Conservation (phyloP, 257 asterid genomes). For the Capsicum rhomboideum region DNA sequence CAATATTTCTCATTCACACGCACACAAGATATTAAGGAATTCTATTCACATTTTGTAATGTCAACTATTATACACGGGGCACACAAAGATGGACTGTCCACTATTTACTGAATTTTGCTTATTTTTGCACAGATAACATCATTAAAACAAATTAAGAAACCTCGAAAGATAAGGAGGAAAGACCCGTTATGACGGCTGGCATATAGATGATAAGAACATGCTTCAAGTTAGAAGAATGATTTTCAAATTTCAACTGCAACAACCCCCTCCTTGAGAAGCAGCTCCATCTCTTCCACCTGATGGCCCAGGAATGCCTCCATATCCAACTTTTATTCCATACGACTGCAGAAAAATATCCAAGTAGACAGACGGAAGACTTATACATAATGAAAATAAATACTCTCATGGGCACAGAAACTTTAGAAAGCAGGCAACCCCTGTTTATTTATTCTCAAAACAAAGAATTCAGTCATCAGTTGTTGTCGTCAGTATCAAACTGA, state of each 20-base stretch:
- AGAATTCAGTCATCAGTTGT: not conserved
- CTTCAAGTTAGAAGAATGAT: not conserved
- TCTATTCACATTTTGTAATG: not conserved
- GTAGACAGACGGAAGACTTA: not conserved
- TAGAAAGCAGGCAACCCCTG: not conserved
- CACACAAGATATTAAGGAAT: not conserved
- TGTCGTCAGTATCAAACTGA: not conserved
- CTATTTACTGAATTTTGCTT: not conserved
- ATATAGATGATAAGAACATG: not conserved
- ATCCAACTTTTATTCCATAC: slow-evolving; percentile 84
- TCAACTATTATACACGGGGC: not conserved
- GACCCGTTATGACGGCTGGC: not conserved
- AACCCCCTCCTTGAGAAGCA: slow-evolving; percentile 75
- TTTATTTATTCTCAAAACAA: not conserved
- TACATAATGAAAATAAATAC: not conserved
- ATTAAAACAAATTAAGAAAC: not conserved
- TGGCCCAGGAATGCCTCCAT: slow-evolving; percentile 70
- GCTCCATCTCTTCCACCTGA: slow-evolving; percentile 72
- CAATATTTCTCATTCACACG: not conserved
- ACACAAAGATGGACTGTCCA: not conserved
- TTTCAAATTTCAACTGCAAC: slow-evolving; percentile 32
- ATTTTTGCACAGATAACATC: not conserved
- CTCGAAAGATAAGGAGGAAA: not conserved
- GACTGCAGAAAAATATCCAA: slow-evolving; percentile 39
- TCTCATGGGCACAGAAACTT: not conserved